phyloP scores from a whole-genome alignment of 2,329 filamentous ascomycete species.

The Apiospora hydei region DNA sequence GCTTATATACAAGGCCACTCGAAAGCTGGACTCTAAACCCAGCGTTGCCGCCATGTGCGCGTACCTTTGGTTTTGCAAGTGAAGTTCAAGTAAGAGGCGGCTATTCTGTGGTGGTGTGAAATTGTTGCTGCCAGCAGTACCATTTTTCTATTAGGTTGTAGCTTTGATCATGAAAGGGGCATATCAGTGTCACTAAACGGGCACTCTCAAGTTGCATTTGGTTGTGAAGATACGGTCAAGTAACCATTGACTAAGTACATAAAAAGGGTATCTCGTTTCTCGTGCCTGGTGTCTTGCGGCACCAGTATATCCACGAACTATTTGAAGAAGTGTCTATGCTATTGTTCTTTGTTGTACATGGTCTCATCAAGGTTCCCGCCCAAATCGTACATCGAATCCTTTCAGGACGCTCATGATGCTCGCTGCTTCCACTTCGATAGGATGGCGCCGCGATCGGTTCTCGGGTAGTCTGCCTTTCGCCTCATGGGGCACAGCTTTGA shows the following conservation, averaged over 20 bases:
- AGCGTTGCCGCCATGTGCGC: neutral
- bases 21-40: neutral
- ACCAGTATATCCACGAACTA: neutral
- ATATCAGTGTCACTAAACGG: neutral
- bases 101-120: neutral
- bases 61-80: neutral
- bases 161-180: neutral
- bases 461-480: slow-evolving; percentile 23
- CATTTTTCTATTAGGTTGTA: neutral
- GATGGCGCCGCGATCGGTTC: slow-evolving; percentile 42
- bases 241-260: slow-evolving; percentile 3
- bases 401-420: slow-evolving; percentile 88
- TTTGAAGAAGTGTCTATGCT: slow-evolving; percentile 20
- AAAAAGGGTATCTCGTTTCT: slow-evolving; percentile 17
- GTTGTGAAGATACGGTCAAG: neutral
- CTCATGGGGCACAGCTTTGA: slow-evolving; percentile 64
- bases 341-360: slow-evolving; percentile 30
- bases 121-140: no score
- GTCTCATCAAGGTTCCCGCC: slow-evolving; percentile 45
- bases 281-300: neutral
- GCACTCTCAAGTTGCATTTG: no score
- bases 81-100: neutral
- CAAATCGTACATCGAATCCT: slow-evolving; percentile 80
- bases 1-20: neutral
- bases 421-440: slow-evolving; percentile 81